Percentiles rank a stretch among this genome's conserved stretches.
Conservation (phyloP, 352 stramenopile genomes). For the Phytophthora kernoviae region DNA sequence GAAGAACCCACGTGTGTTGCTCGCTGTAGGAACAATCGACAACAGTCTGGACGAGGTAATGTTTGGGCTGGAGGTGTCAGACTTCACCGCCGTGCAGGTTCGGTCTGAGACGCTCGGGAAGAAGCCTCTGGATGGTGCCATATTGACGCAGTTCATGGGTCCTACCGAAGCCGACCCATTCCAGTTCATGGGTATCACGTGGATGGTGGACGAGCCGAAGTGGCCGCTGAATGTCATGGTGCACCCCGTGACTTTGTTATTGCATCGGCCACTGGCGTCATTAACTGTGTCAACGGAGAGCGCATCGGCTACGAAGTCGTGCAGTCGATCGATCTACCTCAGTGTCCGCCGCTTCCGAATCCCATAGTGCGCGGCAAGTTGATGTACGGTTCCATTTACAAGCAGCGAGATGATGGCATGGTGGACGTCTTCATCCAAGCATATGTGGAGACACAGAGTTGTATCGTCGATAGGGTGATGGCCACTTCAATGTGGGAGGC, state of each 20-base stretch:
- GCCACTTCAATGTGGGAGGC: background rate
- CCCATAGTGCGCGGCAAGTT: constrained; percentile 8
- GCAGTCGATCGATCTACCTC: constrained; percentile 44
- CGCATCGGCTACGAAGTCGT: constrained; percentile 49
- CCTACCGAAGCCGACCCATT: constrained; percentile 41
- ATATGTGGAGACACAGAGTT: constrained; percentile 5
- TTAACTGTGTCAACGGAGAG: constrained; percentile 35
- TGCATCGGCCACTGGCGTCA: constrained; percentile 32
- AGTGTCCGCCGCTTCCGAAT: constrained; percentile 13
- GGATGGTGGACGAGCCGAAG: constrained; percentile 30
- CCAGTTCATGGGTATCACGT: constrained; percentile 41
- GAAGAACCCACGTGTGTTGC: constrained; percentile 32
- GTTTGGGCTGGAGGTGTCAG: constrained; percentile 32
- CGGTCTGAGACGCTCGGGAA: constrained; percentile 32
- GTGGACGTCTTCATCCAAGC: constrained; percentile 18
- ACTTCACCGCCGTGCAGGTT: constrained; percentile 25
- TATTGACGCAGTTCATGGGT: constrained; percentile 37
- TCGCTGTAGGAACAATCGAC: constrained; percentile 24
- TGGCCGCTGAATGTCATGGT: constrained; percentile 32
- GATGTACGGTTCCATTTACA: constrained; percentile 12
- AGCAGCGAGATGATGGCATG: background rate
- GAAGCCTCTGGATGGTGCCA: constrained; percentile 24
- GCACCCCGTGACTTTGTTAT: constrained; percentile 38
- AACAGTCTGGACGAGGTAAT: constrained; percentile 33
- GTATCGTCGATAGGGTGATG: background rate